Percentiles rank a stretch among this genome's conserved stretches.
Conservation (phyloP, 2,329 filamentous ascomycete species). For the Xylariaceae sp. region DNA sequence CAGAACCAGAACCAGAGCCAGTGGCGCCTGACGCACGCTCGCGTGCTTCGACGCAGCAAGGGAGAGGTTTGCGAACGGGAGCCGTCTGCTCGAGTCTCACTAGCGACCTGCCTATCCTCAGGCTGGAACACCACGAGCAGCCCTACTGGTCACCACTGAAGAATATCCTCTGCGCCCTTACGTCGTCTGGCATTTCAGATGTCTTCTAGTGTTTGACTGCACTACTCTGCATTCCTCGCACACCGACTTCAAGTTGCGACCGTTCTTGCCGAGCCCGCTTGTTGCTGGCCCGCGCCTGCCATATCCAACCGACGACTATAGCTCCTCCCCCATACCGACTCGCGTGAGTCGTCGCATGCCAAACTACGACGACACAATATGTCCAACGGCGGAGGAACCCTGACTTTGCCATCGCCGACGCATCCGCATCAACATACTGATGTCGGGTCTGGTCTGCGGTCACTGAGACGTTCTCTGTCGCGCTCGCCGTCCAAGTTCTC, state of each 20-base stretch:
- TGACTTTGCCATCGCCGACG: slow-evolving; percentile 82
- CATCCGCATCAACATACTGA: slow-evolving; percentile 76
- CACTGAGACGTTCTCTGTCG: slow-evolving; percentile 79
- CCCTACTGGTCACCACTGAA: slow-evolving; percentile 15
- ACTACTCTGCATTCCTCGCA: slow-evolving; percentile 19
- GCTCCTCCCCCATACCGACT: slow-evolving; percentile 5
- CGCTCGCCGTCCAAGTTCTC: slow-evolving; percentile 89
- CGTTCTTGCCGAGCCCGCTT: slow-evolving; percentile 3
- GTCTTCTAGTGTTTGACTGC: slow-evolving; percentile 17
- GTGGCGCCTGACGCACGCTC: too few relatives aligned
- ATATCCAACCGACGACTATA: too few relatives aligned
- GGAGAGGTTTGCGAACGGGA: slow-evolving; percentile 1
- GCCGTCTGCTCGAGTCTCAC: slow-evolving; percentile 5
- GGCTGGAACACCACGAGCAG: slow-evolving; percentile 8
- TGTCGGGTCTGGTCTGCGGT: slow-evolving; percentile 67
- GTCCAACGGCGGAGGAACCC: slow-evolving; percentile 48
- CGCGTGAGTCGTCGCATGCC: slow-evolving; percentile 7
- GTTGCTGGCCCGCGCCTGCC: too few relatives aligned
- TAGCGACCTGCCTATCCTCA: neutral
- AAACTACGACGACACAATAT: slow-evolving; percentile 12
- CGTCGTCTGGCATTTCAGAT: slow-evolving; percentile 23
- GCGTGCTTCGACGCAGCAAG: too few relatives aligned
- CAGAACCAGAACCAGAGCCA: too few relatives aligned
- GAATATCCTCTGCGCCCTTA: slow-evolving; percentile 18
- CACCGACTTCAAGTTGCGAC: slow-evolving; percentile 8